These are phyloP conservation scores for Trebouxiophyceae sp. DNA, from an alignment of 163 green algal species.

Conservation along the genomic window DNA sequence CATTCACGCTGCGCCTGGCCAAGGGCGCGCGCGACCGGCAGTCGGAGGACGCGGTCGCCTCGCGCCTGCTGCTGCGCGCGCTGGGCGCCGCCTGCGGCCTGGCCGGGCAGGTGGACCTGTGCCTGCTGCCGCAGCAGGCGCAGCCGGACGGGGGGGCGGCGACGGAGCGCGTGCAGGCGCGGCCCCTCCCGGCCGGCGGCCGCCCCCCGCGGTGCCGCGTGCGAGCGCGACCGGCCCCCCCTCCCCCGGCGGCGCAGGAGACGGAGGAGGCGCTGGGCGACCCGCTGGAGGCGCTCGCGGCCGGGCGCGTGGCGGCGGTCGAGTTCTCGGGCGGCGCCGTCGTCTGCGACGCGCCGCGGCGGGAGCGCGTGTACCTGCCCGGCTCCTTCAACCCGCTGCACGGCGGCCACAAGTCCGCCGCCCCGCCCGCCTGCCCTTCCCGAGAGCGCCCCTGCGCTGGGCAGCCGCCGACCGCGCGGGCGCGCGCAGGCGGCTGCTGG, in stretches of 20 bases:
- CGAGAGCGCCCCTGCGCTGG: too few species aligned
- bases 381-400: slow-evolving; percentile 93
- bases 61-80: slow-evolving; percentile 23
- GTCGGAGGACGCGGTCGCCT: slow-evolving; percentile 34
- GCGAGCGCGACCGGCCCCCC: too few species aligned
- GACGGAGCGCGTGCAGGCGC: too few species aligned
- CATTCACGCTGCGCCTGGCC: slow-evolving; percentile 22
- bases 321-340: slow-evolving; percentile 57
- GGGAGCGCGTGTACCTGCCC: slow-evolving; percentile 58
- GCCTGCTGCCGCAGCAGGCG: neutral
- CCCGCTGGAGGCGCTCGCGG: slow-evolving; percentile 40
- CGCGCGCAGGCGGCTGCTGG: slow-evolving; percentile 39
- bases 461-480: too few species aligned
- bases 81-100: slow-evolving; percentile 3
- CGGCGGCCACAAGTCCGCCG: slow-evolving; percentile 34
- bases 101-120: neutral
- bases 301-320: slow-evolving; percentile 37
- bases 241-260: too few species aligned
- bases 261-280: slow-evolving; percentile 11
- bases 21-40: slow-evolving; percentile 27
- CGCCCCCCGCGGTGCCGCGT: too few species aligned
- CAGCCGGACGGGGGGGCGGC: too few species aligned
- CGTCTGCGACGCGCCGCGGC: slow-evolving; percentile 55
- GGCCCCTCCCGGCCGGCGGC: too few species aligned
- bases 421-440: too few species aligned